Conservation (phyloP, 2,329 filamentous ascomycete genomes). For the Fusarium palustre region DNA sequence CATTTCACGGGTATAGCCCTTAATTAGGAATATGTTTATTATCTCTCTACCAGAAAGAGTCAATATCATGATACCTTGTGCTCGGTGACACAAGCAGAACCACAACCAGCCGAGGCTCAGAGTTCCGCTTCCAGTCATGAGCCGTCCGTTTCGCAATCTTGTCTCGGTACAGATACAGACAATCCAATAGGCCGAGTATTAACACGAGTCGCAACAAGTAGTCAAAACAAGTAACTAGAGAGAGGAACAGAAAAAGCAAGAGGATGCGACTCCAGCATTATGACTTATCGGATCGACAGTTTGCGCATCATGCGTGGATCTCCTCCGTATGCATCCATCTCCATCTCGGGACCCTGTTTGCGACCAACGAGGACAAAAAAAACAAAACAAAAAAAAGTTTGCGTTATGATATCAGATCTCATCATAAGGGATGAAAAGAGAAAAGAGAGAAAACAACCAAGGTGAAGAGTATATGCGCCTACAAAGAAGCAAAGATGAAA, state of each 20-base stretch:
- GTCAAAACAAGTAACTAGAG: constrained; percentile 20
- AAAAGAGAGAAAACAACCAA: constrained; percentile 16
- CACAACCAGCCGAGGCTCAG: constrained; percentile 26
- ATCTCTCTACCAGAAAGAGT: neutral
- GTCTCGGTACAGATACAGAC: constrained; percentile 13
- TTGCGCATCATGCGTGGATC: constrained; percentile 3
- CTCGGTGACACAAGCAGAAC: constrained; percentile 17
- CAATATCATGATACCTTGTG: neutral
- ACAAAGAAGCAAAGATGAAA: constrained; percentile 20
- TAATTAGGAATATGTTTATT: neutral
- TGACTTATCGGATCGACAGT: constrained; percentile 7
- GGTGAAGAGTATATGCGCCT: neutral
- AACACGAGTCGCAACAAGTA: constrained; percentile 22
- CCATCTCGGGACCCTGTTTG: neutral
- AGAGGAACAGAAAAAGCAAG: neutral
- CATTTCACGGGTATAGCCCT: neutral
- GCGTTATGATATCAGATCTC: constrained; percentile 20
- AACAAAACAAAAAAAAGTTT: constrained; percentile 1
- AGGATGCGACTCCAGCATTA: constrained; percentile 3
- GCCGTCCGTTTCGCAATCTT: constrained; percentile 13
- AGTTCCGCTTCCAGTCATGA: constrained; percentile 14
- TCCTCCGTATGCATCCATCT: neutral
- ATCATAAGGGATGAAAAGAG: neutral
- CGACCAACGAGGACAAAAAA: neutral
- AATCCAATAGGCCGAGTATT: neutral